Conservation (phyloP, 2,329 filamentous ascomycete species). For the Madurella fahalii region DNA sequence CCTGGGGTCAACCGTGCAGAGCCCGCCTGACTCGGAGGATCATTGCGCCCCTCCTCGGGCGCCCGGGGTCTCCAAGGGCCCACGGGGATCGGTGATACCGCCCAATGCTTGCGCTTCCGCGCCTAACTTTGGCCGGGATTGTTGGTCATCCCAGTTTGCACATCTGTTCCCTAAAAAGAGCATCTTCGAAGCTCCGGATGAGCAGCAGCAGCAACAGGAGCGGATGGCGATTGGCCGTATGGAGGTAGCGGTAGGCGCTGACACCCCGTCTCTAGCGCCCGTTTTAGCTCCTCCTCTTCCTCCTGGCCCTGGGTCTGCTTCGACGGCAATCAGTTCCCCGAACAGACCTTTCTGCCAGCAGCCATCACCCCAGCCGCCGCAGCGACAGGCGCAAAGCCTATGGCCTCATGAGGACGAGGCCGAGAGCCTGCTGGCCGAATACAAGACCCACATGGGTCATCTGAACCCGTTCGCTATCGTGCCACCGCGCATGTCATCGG, state of each 20-base stretch:
- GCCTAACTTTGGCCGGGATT: conserved; percentile 4
- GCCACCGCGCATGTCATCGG: conserved; percentile 34
- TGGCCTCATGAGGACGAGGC: conserved; percentile 44
- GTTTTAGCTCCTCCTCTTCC: background rate
- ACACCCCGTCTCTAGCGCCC: background rate
- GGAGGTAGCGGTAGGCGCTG: background rate
- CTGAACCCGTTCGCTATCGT: conserved; percentile 46
- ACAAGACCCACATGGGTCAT: conserved; percentile 31
- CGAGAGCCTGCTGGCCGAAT: conserved; percentile 37
- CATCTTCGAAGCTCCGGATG: background rate
- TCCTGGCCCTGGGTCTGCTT: background rate
- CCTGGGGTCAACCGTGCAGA: conserved; percentile 13
- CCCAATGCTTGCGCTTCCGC: background rate
- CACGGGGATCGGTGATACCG: background rate
- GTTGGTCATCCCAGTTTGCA: conserved; percentile 26
- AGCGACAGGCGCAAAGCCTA: conserved; percentile 20
- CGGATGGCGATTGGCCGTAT: background rate
- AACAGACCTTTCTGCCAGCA: background rate
- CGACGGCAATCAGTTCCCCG: background rate
- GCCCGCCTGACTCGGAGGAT: conserved; percentile 18
- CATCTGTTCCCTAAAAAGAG: conserved; percentile 34
- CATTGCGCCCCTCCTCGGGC: background rate
- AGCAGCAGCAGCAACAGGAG: conserved; percentile 1
- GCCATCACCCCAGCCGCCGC: background rate
- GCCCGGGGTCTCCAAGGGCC: background rate